Percentiles rank a stretch among this genome's conserved stretches.
Evolutionary conservation across 257 asterid species (phyloP).

Genomic region (Pogostemon cablin): DNA sequence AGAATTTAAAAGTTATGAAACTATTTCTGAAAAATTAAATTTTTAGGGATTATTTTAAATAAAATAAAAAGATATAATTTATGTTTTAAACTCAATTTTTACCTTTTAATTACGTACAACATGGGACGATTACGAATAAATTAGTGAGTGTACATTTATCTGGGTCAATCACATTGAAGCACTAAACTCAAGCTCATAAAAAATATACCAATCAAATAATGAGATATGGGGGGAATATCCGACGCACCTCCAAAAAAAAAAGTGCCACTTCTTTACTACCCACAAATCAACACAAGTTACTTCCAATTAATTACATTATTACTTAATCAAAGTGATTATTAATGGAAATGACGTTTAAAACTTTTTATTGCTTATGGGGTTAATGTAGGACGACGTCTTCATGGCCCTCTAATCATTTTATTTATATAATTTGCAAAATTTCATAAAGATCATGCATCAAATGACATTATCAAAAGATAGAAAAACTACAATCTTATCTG

Average conservation of each 20-base stretch:
- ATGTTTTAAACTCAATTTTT: too few relatives aligned
- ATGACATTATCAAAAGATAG: conserved; percentile 23
- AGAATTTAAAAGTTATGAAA: too few relatives aligned
- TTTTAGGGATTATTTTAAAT: too few relatives aligned
- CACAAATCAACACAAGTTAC: conserved; percentile 28
- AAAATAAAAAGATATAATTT: too few relatives aligned
- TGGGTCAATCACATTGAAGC: too few relatives aligned
- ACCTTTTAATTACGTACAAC: too few relatives aligned
- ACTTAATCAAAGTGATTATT: conserved; percentile 28
- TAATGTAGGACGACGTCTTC: conserved; percentile 35
- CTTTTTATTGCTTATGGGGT: conserved; percentile 2
- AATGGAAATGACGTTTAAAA: conserved; percentile 37
- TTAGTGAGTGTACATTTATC: too few relatives aligned
- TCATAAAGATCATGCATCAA: conserved; percentile 28
- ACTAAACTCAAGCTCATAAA: too few relatives aligned
- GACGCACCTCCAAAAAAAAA: conserved; percentile 32
- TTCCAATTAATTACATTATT: not conserved
- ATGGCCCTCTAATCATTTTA: conserved; percentile 11
- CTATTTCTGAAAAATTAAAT: too few relatives aligned
- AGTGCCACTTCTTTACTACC: conserved; percentile 33
- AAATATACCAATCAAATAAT: too few relatives aligned
- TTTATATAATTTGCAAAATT: not conserved
- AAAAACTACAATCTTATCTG: conserved; percentile 35
- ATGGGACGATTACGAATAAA: too few relatives aligned
- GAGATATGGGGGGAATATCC: conserved; percentile 23